Evolutionary conservation across 257 asterid species (phyloP), one percentile per base, ranked within the genome.

Genomic region (Anisodus acutangulus): DNA sequence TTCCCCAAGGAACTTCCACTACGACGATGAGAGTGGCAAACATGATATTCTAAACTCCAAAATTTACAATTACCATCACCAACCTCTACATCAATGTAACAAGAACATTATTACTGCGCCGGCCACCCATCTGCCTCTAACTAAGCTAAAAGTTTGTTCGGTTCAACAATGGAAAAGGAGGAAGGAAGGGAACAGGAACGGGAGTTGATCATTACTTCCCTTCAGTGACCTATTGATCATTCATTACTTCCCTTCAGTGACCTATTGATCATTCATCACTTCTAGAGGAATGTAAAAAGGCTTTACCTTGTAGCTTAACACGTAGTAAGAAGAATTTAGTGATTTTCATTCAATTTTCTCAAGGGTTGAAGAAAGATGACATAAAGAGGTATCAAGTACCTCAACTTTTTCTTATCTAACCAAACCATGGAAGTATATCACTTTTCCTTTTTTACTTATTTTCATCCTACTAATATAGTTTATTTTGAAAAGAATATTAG

Each of bases 41-140:
- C 5, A 22, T 76, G 80, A 76, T 76, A 76, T 22, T 8, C 81
- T n/a, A 76, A 76, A 76, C 81, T 12, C 62, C 81, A 76, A 67
- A 19, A 49, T 22, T 17, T 47, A 76, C 81, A 76, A 76, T 51
- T 49, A 51, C 63, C 19, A 76, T 53, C 64, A 76, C 64, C 47
- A 76, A 53, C 64, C 45, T 76, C 81, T 37, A 76, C 47, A 76
- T 76, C 49, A 76, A 51, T 26, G 51, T 53, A 53, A 76, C 81
- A 76, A 76, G 81, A 76, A 53, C 8, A 76, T 76, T 22, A 76
- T 35, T 74, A 26, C n/a, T 22, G 19, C 3, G 43, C 43, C 43
- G 19, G 19, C 62, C 62, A 49, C 41, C 58, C 62, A 19, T 49
- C 45, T 22, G 43, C 80, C 60, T 74, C 62, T 4, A 74, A 49